These are phyloP conservation scores for Lasiodiplodia gonubiensis DNA, from an alignment of 2,329 filamentous ascomycete genomes.

Conservation along the genomic window DNA sequence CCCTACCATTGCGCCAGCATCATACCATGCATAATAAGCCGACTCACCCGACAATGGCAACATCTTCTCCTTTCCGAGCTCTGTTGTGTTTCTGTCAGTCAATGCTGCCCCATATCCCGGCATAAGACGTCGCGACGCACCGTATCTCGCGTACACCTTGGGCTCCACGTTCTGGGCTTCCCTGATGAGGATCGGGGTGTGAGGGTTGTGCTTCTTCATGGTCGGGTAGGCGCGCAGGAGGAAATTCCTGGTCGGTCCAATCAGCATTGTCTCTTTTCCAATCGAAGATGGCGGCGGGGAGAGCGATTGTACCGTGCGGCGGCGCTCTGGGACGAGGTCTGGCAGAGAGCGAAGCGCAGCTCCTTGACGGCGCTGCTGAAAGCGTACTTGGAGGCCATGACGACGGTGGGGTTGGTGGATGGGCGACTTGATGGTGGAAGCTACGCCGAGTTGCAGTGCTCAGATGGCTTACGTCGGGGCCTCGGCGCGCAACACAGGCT, in stretches of 20 bases:
- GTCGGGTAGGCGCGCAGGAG: constrained; percentile 90
- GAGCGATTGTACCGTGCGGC: constrained; percentile 72
- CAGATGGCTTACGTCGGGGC: constrained; percentile 5
- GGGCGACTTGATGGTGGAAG: too few relatives aligned
- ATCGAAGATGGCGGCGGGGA: constrained; percentile 4
- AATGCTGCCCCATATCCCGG: background rate
- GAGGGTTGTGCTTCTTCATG: constrained; percentile 99
- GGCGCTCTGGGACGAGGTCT: constrained; percentile 88
- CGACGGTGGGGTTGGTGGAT: constrained; percentile 35
- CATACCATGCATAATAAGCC: constrained; percentile 9
- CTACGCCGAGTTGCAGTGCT: background rate
- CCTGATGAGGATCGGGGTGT: constrained; percentile 90
- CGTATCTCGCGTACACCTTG: constrained; percentile 90
- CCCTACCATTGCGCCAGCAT: background rate
- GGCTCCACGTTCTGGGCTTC: constrained; percentile 86
- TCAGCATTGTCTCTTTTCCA: constrained; percentile 26
- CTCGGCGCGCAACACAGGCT: constrained; percentile 23
- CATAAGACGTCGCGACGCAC: constrained; percentile 56
- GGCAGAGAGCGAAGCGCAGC: constrained; percentile 96
- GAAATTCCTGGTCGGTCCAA: constrained; percentile 70
- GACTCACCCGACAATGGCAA: constrained; percentile 63
- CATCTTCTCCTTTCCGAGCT: constrained; percentile 71
- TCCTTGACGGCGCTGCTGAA: constrained; percentile 91
- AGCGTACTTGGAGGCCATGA: constrained; percentile 90
- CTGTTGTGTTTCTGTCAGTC: constrained; percentile 45